A percentile compares a stretch with the other conserved stretches of the same genome.
These are phyloP conservation scores for Tuber calosporum DNA, from an alignment of 495 filamentous ascomycete species.

Conservation along the genomic window DNA sequence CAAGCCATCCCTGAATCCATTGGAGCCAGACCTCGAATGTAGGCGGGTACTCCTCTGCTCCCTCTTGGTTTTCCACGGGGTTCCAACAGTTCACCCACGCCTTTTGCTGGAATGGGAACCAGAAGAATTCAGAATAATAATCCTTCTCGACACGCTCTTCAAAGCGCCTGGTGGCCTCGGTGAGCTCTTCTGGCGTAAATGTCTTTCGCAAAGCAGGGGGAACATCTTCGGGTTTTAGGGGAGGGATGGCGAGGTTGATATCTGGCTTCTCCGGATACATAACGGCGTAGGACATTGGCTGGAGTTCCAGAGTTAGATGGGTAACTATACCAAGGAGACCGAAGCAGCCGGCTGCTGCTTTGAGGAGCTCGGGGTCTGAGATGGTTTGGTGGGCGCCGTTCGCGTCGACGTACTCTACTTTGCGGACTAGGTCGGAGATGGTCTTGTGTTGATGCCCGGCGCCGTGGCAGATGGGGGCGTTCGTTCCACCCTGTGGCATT, in stretches of 20 bases:
- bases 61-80: conserved; percentile 32
- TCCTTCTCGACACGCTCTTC: conserved; percentile 42
- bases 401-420: conserved; percentile 50
- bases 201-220: conserved; percentile 43
- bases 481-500: conserved; percentile 44
- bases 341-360: conserved; percentile 49
- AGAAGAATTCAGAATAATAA: conserved; percentile 50
- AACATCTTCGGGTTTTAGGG: conserved; percentile 42
- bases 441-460: conserved; percentile 48
- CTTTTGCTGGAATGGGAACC: conserved; percentile 49
- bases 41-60: conserved; percentile 44
- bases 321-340: conserved; percentile 52
- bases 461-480: conserved; percentile 52
- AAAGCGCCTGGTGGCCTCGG: conserved; percentile 40
- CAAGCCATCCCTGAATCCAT: conserved; percentile 46
- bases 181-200: conserved; percentile 38
- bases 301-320: conserved; percentile 50
- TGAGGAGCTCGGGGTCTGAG: conserved; percentile 43
- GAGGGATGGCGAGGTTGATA: conserved; percentile 48
- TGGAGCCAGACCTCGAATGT: conserved; percentile 43
- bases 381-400: conserved; percentile 47
- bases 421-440: conserved; percentile 47
- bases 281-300: conserved; percentile 50
- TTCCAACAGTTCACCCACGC: conserved; percentile 51
- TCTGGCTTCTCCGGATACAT: conserved; percentile 47